Base-by-base conservation (phyloP, 768 basidiomycete genomes). In the Termitomyces sp. region DNA sequence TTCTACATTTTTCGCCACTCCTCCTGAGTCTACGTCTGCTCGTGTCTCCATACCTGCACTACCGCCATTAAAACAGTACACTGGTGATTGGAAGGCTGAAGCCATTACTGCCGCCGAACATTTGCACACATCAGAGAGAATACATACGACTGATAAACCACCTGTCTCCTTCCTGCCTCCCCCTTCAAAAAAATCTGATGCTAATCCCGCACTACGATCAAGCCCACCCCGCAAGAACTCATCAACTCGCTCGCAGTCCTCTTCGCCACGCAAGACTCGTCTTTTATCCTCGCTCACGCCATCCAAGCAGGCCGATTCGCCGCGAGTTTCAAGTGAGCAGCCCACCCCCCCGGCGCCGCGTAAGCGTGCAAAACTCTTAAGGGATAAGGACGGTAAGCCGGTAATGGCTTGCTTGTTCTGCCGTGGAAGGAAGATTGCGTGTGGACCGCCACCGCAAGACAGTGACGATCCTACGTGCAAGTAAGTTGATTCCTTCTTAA, bases 401-500 rank as follows among this genome's bases (percentile, higher is more conserved):
- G 67, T 74, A 2, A 66, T 81, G 30, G 80, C 80, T 0, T 81
- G 79, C 56, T 65, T 78, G 3, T 81, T 81, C 62, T 81, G 79
- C 45, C 70, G 79, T 13, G 76, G 76, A 4, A 69, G 80, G 13
- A 82, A 82, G 67, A 82, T 82, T 44, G 80, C 80, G 10, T 82
- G 80, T 38, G 79, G 80, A 0, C 72, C 77, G 4, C 76, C 78
- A 2, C 61, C 68, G 5, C 64, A 69, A 0, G 73, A 69, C 3
- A 74, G 71, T 51, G 70, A 70, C 45, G 75, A 75, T 53, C 71
- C 68, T 35, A 74, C 77, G 0, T 81, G 80, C 80, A 79, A 80
- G 80, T 81, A 61, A 74, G 80, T 75, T 10, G 26, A 48, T 32
- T n/a, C 20, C 53, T 54, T 18, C 26, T 30, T 5, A 35, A 33